A percentile compares a stretch with the other conserved stretches of the same genome.
Evolutionary conservation across 257 asterid genomes (phyloP).

Genomic region (Anisodus acutangulus): DNA sequence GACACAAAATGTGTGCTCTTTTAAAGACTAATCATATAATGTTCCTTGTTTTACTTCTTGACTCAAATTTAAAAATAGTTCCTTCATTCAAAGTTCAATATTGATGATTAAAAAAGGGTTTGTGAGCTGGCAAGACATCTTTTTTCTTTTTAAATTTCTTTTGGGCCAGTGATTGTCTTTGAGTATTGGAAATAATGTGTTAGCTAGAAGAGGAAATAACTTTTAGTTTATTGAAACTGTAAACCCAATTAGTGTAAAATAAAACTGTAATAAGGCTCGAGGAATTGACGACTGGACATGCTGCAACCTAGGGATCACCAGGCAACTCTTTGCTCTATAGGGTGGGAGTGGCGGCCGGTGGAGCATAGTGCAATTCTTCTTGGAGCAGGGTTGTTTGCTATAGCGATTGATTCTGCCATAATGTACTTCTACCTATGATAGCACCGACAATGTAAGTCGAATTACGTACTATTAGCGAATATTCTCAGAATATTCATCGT

Average conservation of each 20-base stretch:
- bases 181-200: neutral
- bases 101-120: neutral
- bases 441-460: neutral
- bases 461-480: no score
- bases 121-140: neutral
- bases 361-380: neutral
- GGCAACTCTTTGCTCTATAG: neutral
- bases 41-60: slow-evolving; percentile 1
- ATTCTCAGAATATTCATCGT: no score
- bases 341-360: neutral
- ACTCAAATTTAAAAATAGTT: neutral
- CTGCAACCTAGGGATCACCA: neutral
- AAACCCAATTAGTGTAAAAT: neutral
- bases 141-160: neutral
- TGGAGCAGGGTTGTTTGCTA: neutral
- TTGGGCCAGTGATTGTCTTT: neutral
- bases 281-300: neutral
- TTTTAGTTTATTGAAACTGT: neutral
- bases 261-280: neutral
- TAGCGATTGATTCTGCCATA: neutral
- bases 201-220: neutral
- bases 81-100: neutral
- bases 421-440: neutral
- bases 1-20: neutral
- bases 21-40: neutral